A percentile compares a stretch with the other conserved stretches of the same genome.
Evolutionary conservation across 2,329 filamentous ascomycete genomes (phyloP).

Genomic region (Penicillium sp.): DNA sequence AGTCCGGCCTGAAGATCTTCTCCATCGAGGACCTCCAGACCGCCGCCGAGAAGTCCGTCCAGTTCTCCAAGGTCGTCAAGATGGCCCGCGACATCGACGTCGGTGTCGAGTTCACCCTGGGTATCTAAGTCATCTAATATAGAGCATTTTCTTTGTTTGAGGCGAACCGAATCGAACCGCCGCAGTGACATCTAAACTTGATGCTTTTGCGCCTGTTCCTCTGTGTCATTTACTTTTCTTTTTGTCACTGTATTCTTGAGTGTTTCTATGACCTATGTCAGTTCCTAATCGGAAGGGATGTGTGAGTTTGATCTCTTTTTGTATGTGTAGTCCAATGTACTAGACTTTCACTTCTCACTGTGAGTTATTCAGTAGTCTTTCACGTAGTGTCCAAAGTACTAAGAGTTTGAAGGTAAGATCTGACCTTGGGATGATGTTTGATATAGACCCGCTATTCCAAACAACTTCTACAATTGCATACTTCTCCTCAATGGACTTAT

Average conservation of each 20-base stretch:
- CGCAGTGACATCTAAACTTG: conserved; percentile 16
- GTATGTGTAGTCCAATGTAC: too few species aligned
- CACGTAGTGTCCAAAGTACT: too few species aligned
- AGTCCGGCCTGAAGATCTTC: conserved; percentile 99
- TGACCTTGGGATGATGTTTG: too few species aligned
- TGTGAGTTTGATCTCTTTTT: conserved; percentile 6
- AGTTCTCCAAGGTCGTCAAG: conserved; percentile 99
- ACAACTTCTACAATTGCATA: too few species aligned
- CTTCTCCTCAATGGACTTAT: too few species aligned
- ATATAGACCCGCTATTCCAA: too few species aligned
- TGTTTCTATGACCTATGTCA: conserved; percentile 28
- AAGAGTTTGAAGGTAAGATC: too few species aligned
- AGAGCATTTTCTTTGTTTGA: conserved; percentile 10
- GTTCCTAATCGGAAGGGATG: conserved; percentile 26
- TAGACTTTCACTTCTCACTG: too few species aligned
- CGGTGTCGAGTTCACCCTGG: conserved; percentile 90
- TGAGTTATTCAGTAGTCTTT: too few species aligned
- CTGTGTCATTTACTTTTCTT: conserved; percentile 31
- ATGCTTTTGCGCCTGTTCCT: conserved; percentile 19
- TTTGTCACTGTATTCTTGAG: conserved; percentile 31
- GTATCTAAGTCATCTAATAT: conserved; percentile 66
- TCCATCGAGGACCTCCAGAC: conserved; percentile 97
- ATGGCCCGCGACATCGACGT: conserved; percentile 97
- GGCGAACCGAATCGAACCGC: conserved; percentile 8
- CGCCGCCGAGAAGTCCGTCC: conserved; percentile 96